Base-by-base conservation (phyloP, 768 basidiomycete species). In the Coprinopsis cinerea region DNA sequence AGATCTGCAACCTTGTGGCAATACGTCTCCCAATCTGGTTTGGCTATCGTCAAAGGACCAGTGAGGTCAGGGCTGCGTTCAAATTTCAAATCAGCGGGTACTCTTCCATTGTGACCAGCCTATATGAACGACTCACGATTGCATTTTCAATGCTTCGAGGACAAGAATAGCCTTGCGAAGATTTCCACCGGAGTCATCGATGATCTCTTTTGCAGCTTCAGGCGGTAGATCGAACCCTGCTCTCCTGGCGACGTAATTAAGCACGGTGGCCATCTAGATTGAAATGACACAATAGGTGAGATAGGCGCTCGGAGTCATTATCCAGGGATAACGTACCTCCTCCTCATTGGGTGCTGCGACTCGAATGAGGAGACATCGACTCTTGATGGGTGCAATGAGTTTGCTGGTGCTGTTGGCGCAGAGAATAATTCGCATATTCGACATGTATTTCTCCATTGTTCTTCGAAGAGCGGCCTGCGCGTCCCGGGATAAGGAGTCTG, bases 401-500 rank as follows among this genome's bases (percentile, higher is more conserved):
- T 86, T 85, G 61, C 88, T 88, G 2, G 95, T 97, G 62, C 89
- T 92, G 66, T 93, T 94, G 18, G 94, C 93, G 63, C 94, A 97
- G 0, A 99, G 76, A 57, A 99, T 95, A 59, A 99, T 85, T 24
- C 95, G 83, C 81, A 99, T 80, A 64, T 97, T 99, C 35, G 85
- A 83, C 88, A 96, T 97, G 73, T 95, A 98, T 67, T 97, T 98
- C 64, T 99, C 95, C 95, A 98, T 99, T 9, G 95, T 99, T 50
- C 95, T 78, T 60, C 95, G 84, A 27, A 99, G 78, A 6, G 95
- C 95, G 0, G 95, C 93, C 71, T 99, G 95, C 1, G 95, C 95
- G 68, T 99, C 95, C 47, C 95, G 84, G 10, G 91, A 84, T 35
- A 99, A 77, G 0, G 90, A 85, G 64, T 99, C 95, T 1, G 95